These are phyloP conservation scores for Monilinia fructigena DNA, from an alignment of 2,329 filamentous ascomycete species.

Conservation along the genomic window DNA sequence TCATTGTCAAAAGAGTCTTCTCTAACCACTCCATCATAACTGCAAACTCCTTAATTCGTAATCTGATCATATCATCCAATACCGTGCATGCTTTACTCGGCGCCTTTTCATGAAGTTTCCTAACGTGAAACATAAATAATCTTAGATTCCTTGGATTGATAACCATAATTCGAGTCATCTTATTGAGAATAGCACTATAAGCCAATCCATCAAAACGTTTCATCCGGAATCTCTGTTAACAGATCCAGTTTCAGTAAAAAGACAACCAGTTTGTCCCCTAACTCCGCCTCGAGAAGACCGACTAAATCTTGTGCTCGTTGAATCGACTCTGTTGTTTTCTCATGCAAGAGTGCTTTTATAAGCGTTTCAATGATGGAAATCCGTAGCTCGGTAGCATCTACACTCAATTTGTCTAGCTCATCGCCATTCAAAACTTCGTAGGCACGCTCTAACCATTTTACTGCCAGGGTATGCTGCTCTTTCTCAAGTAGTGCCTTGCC, in stretches of 20 bases:
- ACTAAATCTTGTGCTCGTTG: conserved; percentile 57
- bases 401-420: conserved; percentile 54
- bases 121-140: conserved; percentile 65
- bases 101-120: conserved; percentile 58
- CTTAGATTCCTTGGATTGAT: conserved; percentile 64
- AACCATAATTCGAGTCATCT: conserved; percentile 60
- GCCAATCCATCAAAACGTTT: conserved; percentile 51
- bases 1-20: conserved; percentile 63
- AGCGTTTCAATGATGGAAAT: conserved; percentile 64
- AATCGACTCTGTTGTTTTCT: conserved; percentile 46
- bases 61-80: conserved; percentile 62
- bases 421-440: conserved; percentile 57
- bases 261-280: conserved; percentile 64
- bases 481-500: conserved; percentile 58
- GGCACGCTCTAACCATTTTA: conserved; percentile 73
- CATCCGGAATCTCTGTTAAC: conserved; percentile 50
- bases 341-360: conserved; percentile 54
- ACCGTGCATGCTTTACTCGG: conserved; percentile 50
- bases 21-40: conserved; percentile 62
- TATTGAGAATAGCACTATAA: conserved; percentile 55
- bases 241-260: conserved; percentile 68
- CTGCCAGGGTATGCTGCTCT: conserved; percentile 54
- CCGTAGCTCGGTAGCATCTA: conserved; percentile 61
- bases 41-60: conserved; percentile 50
- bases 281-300: conserved; percentile 59